Base-by-base conservation (phyloP, 164 flowering plant species). In the Liriodendron chinense region DNA sequence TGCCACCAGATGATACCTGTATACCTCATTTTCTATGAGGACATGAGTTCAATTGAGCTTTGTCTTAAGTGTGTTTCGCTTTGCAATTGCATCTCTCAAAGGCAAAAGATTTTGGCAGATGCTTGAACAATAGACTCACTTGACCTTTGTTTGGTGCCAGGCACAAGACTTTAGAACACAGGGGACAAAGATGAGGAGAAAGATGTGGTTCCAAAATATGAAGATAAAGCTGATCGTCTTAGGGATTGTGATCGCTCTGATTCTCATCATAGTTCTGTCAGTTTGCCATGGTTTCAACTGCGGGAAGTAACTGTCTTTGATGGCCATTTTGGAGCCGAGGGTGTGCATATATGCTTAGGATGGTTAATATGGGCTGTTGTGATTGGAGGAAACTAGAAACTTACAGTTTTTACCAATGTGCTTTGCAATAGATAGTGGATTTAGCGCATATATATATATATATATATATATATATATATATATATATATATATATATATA, bases 121-220 rank as follows among this genome's bases (percentile, higher is more conserved):
- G 43, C 7, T 34, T 34, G 43, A 4, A 34, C 7, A 34, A 34
- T 34, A 34, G 43, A 34, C 43, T 34, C 43, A 34, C 43, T 34
- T 34, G 0, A 47, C 48, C 34, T 47, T 47, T 50, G 69, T 10
- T 8, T 13, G 12, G 24, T 73, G 71, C 57, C 81, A 78, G 81
- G 81, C 81, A 43, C 74, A 78, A 28, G 75, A 74, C 25, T 78
- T 75, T 63, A 59, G 81, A n/a, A 78, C 47, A 1, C 74, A 71
- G 24, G 81, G 81, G 22, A 75, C 78, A 20, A 34, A 78, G 77
- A 71, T 78, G 74, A 50, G 81, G 24, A 74, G 81, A 53, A 78
- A 78, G 75, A 78, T 78, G 81, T 78, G 81, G 81, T 28, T 78
- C 0, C 78, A 78, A 69, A 78, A 78, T 68, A 78, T 78, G 81